These are phyloP conservation scores for Golubevia pallescens DNA, from an alignment of 1,284 basidiomycete genomes.

Conservation along the genomic window DNA sequence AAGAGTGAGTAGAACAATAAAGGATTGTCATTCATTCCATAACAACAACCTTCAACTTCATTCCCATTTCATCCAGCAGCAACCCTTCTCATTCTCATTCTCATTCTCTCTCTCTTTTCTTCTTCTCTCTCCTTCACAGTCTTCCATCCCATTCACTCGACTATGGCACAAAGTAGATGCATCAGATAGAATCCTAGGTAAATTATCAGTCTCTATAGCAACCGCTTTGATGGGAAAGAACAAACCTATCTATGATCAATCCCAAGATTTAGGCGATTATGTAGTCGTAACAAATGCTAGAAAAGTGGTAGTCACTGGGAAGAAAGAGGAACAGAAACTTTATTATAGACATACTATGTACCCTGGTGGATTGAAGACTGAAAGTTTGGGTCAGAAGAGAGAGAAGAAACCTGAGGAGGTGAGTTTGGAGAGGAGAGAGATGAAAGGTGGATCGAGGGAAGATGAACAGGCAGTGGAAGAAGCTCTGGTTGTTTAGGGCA, in stretches of 20 bases:
- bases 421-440: slow-evolving; percentile 57
- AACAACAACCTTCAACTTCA: no score
- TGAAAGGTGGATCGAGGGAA: not conserved
- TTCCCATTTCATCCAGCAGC: no score
- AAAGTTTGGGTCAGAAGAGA: slow-evolving; percentile 54
- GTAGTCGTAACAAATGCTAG: slow-evolving; percentile 92
- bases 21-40: no score
- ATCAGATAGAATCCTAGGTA: slow-evolving; percentile 84
- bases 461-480: not conserved
- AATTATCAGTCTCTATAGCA: slow-evolving; percentile 90
- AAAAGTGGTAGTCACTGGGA: slow-evolving; percentile 84
- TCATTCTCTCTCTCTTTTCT: not conserved
- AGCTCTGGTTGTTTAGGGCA: not conserved
- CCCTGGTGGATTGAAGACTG: slow-evolving; percentile 83
- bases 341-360: slow-evolving; percentile 92
- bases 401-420: slow-evolving; percentile 88
- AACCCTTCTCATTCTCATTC: no score
- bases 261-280: slow-evolving; percentile 75
- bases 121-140: slow-evolving; percentile 68
- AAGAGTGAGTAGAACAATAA: no score
- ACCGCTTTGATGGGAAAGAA: slow-evolving; percentile 98
- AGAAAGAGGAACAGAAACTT: slow-evolving; percentile 83
- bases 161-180: slow-evolving; percentile 97
- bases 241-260: slow-evolving; percentile 94
- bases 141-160: slow-evolving; percentile 86